These are phyloP conservation scores for Penicillium coffeae DNA, from an alignment of 495 filamentous ascomycete genomes.

Conservation along the genomic window DNA sequence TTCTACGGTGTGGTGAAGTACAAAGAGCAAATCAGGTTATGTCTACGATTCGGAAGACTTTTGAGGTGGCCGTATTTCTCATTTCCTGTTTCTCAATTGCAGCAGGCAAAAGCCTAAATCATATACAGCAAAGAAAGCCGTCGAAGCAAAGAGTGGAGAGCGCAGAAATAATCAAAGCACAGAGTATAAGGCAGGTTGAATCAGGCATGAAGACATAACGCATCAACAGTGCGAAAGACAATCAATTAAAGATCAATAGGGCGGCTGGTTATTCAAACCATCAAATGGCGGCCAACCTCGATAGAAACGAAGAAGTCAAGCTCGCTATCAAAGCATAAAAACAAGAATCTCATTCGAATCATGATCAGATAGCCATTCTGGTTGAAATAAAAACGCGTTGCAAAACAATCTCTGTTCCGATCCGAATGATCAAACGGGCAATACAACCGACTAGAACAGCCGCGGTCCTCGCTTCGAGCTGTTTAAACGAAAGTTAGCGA, in stretches of 20 bases:
- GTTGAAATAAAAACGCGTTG: constrained; percentile 22
- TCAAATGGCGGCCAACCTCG: constrained; percentile 43
- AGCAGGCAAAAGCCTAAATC: constrained; percentile 6
- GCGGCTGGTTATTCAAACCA: constrained; percentile 29
- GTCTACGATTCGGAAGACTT: not conserved
- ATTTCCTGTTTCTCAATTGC: constrained; percentile 35
- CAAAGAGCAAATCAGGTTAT: too few species aligned
- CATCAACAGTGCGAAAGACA: not conserved
- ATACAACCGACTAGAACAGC: constrained; percentile 33
- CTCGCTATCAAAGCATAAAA: constrained; percentile 28
- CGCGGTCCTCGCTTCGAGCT: constrained; percentile 39
- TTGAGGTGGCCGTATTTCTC: constrained; percentile 47
- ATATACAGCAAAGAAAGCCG: constrained; percentile 2
- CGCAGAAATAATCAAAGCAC: constrained; percentile 12
- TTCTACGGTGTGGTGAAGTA: too few species aligned
- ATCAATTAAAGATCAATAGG: constrained; percentile 29
- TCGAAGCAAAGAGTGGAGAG: constrained; percentile 15
- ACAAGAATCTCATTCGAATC: constrained; percentile 14
- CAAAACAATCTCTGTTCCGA: constrained; percentile 27
- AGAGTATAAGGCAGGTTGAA: not conserved
- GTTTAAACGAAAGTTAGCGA: constrained; percentile 15
- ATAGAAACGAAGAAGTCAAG: constrained; percentile 34
- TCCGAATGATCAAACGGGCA: constrained; percentile 14
- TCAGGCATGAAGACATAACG: not conserved
- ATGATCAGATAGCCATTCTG: constrained; percentile 33